Base-by-base conservation (phyloP, 352 stramenopile genomes). In the Achlya hypogyna region DNA sequence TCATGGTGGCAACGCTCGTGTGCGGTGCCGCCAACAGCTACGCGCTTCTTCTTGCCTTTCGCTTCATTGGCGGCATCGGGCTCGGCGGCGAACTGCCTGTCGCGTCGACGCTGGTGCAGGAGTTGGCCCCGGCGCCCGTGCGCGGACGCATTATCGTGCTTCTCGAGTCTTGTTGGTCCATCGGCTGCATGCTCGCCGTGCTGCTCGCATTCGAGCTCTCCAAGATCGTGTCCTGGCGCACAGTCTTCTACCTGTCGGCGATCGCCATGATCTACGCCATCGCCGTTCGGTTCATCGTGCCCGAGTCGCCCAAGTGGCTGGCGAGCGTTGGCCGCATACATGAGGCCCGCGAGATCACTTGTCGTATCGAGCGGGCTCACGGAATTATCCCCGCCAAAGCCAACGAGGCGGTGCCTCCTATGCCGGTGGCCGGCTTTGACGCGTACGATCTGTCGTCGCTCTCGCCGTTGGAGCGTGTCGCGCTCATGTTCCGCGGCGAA, bases 261-360 rank as follows among this genome's bases (percentile, higher is more conserved):
- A 79, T 78, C 43, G 72, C 73, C 4, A 78, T 84, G 18, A 5
- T 89, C 2, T 89, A 82, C 54, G 73, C 76, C 9, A 70, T 71
- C 35, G 72, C 81, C 9, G 78, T 89, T 34, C 75, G 76, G 22
- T 75, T 83, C 31, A 74, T 53, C 27, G 75, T 88, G 45, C 81
- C 78, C 0, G 81, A 89, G 69, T 88, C 79, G n/a, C 79, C 81
- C 47, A 86, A 86, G 69, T 89, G 81, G 81, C 72, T 88, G 10
- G 81, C 81, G 27, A 84, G 75, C 31, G 79, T 89, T 22, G 79
- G 79, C 8, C 78, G 81, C 22, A 82, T 81, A 32, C 72, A 86
- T 4, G 79, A 88, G 59, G 81, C 81, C 10, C 53, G 86, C 6
- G 70, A 69, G 9, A 78, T 89, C n/a, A 78, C 87, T 9, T 72